Evolutionary conservation across 768 basidiomycete species (phyloP), one percentile per base, ranked within the genome.

Genomic region (Russula vinacea): DNA sequence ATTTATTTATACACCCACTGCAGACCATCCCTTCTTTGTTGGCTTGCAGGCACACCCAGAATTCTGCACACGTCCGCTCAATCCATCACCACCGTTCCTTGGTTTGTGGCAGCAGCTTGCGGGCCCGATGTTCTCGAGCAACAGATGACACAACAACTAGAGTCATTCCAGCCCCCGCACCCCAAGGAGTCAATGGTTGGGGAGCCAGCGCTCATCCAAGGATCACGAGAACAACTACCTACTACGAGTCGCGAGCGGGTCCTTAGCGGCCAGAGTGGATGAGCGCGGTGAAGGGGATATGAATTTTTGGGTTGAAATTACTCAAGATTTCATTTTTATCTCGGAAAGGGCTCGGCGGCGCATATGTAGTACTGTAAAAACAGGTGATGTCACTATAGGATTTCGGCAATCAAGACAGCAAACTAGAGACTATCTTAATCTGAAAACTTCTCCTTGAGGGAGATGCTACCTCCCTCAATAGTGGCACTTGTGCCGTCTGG

Each of bases 1-100:
- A 52, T 58, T 37, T 59, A 2, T 47, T 22, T 11, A n/a, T 39
- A 14, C 17, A 6, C 60, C 40, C 40, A n/a, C 17, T 26, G 13
- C 68, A 92, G 95, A 91, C 69, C 97, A 99, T 76, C 91, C 94
- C 3, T 99, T 85, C 80, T 98, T 95, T 73, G 78, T 96, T 50
- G 96, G 86, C 32, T 80, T 99, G 51, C 97, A 99, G 78, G 93
- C 97, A 1, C 97, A 99, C 72, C 97, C 97, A 1, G 97, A 99
- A 76, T 95, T 99, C 78, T 98, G 96, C 79, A 95, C 96, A 24
- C 87, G 97, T 33, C 97, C 97, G 1, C 79, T 99, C 51, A 98
- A 99, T 78, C 96, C 96, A 1, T 96, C 94, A 0, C 96, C 97
- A 0, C 89, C 94, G 0, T 98, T 98, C 86, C 87, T 99, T 58